Conservation (phyloP, 1,284 basidiomycete species). For the Schizophyllum amplum region DNA sequence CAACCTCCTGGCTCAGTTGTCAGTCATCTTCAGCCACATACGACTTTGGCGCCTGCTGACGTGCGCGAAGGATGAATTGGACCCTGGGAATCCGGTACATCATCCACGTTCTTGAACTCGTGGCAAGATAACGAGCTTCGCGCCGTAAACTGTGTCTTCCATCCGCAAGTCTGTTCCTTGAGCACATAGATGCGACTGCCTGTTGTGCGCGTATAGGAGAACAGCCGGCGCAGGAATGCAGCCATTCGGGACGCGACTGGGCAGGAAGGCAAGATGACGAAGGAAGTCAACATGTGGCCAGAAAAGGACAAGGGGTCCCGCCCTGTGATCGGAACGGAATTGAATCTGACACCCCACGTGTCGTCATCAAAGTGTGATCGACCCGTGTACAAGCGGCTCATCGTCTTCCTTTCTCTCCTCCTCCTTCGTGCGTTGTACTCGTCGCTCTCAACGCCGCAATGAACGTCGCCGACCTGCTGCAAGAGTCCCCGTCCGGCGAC, state of each 20-base stretch:
- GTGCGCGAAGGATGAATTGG: neutral
- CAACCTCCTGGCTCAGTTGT: too few species aligned
- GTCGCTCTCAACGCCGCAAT: constrained; percentile 24
- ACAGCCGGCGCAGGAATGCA: too few species aligned
- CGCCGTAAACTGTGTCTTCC: neutral
- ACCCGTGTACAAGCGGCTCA: neutral
- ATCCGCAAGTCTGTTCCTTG: neutral
- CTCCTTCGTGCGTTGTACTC: neutral
- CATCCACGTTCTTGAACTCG: neutral
- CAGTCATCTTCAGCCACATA: neutral
- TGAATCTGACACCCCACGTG: neutral
- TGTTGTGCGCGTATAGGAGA: too few species aligned
- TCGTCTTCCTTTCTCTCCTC: neutral
- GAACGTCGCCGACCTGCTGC: constrained; percentile 66
- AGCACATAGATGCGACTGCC: too few species aligned
- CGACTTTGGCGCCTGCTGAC: neutral
- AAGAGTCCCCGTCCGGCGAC: constrained; percentile 57
- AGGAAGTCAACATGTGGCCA: neutral
- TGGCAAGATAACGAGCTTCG: neutral
- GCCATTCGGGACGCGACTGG: too few species aligned
- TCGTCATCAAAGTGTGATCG: neutral
- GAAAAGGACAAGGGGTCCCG: neutral
- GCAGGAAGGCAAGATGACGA: neutral
- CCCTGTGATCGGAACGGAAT: neutral
- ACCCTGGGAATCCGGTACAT: neutral